Conservation (phyloP, 208 protist species). For the Trypanosoma vivax region DNA sequence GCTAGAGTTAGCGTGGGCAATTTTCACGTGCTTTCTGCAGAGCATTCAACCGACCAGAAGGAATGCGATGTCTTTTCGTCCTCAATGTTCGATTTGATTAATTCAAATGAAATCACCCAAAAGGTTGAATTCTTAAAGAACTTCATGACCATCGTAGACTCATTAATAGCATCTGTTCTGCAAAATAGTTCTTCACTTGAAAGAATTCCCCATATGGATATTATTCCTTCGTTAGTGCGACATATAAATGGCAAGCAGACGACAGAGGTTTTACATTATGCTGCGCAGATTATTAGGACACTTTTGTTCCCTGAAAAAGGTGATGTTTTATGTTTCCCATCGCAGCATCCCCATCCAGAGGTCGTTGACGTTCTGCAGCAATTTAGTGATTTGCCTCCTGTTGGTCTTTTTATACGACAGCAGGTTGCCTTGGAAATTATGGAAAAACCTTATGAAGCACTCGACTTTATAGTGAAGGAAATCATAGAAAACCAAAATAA, state of each 20-base stretch:
- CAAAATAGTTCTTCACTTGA: constrained; percentile 21
- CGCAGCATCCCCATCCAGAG: constrained; percentile 33
- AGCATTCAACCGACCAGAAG: constrained; percentile 6
- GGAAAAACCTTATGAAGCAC: constrained; percentile 54
- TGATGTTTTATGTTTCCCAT: constrained; percentile 72
- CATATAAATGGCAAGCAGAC: constrained; percentile 30
- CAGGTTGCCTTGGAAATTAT: constrained; percentile 70
- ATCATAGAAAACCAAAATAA: constrained; percentile 33
- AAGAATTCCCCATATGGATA: constrained; percentile 29
- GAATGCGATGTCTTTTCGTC: constrained; percentile 16
- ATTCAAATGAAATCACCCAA: constrained; percentile 11
- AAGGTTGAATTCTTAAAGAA: constrained; percentile 25
- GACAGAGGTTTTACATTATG: constrained; percentile 23
- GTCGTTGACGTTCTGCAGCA: constrained; percentile 31
- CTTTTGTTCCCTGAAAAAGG: constrained; percentile 70
- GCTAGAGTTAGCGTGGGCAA: not conserved
- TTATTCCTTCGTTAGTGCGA: constrained; percentile 29
- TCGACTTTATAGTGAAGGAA: constrained; percentile 60
- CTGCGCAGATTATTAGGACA: constrained; percentile 38
- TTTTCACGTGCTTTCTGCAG: not conserved
- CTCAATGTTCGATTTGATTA: constrained; percentile 13
- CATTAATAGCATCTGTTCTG: constrained; percentile 19
- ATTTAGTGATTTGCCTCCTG: constrained; percentile 28
- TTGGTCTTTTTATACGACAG: constrained; percentile 66
- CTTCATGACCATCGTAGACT: constrained; percentile 16